Base-by-base conservation (phyloP, 2,329 filamentous ascomycete species). In the Diaporthe vexans region DNA sequence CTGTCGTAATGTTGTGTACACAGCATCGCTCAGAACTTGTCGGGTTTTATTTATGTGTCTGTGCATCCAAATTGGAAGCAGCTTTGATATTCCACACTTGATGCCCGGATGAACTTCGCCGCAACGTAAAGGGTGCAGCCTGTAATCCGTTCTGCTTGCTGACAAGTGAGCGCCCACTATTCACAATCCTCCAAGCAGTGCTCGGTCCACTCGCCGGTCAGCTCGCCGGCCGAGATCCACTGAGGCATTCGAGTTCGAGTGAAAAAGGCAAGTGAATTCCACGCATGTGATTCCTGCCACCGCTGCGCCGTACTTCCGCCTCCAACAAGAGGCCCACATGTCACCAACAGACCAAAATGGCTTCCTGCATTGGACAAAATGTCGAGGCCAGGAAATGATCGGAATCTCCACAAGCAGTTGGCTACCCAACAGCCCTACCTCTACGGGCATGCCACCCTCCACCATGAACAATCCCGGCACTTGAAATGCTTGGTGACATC, bases 231-330 rank as follows among this genome's bases (percentile, higher is more conserved):
- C 35, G 13, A 40, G 63, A 29, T 35, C 26, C 33, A 24, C 63
- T 13, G 6, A 9, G 46, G 17, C 13, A 37, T 21, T 52, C 33
- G 63, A 7, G 19, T 9, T 26, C n/a, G 46, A 24, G 33, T 19
- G 17, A 26, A 2, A 37, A 19, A 15, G n/a, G 21, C 7, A 21
- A 40, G 63, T 26, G 7, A 54, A 26, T 2, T 24, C 10, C 29
- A 54, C 46, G 24, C n/a, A 19, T 68, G 24, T 40, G 35, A 68
- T 68, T 68, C 33, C 33, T 17, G 24, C 48, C 33, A 8, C 2
- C n/a, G 48, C 63, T 68, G 63, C 48, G 63, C 63, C 63, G 63
- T 54, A 24, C 33, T 13, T n/a, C 33, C n/a, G 48, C 48, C 21
- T 24, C 63, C 63, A 68, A 54, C 48, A 10, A 26, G 21, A 21